Conservation (phyloP, 257 asterid genomes). For the Jacaranda copaia region DNA sequence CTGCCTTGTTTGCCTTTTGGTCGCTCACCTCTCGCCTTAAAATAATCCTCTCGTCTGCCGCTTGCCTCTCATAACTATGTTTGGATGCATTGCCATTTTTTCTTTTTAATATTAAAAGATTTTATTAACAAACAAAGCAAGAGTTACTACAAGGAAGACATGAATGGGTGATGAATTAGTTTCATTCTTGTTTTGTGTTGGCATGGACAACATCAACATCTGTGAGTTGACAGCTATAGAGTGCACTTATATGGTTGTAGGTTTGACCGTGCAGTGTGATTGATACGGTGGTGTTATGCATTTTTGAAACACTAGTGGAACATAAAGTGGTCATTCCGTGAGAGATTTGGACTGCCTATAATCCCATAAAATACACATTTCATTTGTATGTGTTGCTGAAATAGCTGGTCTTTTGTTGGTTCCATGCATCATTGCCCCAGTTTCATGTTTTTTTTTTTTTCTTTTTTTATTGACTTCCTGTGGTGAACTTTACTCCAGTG, state of each 20-base stretch:
- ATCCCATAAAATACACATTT: background rate
- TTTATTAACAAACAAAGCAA: no score
- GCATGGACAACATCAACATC: slow-evolving; percentile 4
- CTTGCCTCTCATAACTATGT: background rate
- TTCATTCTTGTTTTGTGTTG: slow-evolving; percentile 7
- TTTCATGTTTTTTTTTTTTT: slow-evolving; percentile 15
- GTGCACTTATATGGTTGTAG: background rate
- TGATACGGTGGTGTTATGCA: background rate
- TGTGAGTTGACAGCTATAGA: background rate
- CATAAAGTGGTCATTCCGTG: background rate
- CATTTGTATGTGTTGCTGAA: background rate
- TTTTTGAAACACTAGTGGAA: slow-evolving; percentile 8
- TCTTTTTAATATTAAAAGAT: no score
- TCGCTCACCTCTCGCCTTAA: no score
- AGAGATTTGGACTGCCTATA: background rate
- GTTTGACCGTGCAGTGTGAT: slow-evolving; percentile 16
- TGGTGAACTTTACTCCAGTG: slow-evolving; percentile 7
- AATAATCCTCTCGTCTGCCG: no score
- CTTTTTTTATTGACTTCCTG: slow-evolving; percentile 6
- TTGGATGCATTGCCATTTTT: background rate
- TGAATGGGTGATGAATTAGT: background rate
- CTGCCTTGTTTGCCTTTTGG: no score
- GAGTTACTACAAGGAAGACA: background rate
- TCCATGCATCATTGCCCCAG: slow-evolving; percentile 3
- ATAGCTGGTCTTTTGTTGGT: background rate